Base-by-base conservation (phyloP, 2,329 filamentous ascomycete species). In the Cercospora nicotianae region DNA sequence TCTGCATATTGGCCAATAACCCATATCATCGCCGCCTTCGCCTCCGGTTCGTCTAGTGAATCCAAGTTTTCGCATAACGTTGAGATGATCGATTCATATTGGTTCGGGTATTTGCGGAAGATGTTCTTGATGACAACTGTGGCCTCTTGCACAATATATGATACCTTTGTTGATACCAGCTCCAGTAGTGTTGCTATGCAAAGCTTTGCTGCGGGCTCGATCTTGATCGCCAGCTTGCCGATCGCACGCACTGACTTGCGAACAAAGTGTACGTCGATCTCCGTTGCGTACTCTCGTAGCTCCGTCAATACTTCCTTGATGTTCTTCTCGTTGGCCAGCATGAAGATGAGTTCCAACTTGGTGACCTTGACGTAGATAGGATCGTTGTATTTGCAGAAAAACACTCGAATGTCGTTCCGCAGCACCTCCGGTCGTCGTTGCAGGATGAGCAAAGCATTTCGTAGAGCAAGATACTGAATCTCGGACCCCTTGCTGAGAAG, bases 361-460 rank as follows among this genome's bases (percentile, higher is more conserved):
- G 95, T 99, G 62, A 99, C 95, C 81, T 99, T 99, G 82, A 99
- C 95, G 79, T 98, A 99, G 72, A 99, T 99, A 0, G 95, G 95
- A 77, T 99, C 95, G 79, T 99, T 99, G 82, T 99, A 99, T 85
- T 99, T 99, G 88, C 95, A 99, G 82, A 99, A 99, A 82, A 99
- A 99, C 33, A 99, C 95, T 58, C 95, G 89, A 70, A 99, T 98
- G 79, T 99, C 95, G 80, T 97, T 98, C 71, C 93, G 89, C 64
- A 99, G 81, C 8, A 99, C 94, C 76, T 98, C 95, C 0, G 95
- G 95, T 65, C 94, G 87, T 74, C 94, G 87, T 79, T 99, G 95
- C 63, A 99, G 83, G 73, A 99, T 99, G 13, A 99, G 85, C 2
- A 99, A 86, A 0, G 95, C 95, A 77, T 99, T 99, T 70, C 95